Conservation (phyloP, 1,284 basidiomycete genomes). For the Porogramme epimiltina region DNA sequence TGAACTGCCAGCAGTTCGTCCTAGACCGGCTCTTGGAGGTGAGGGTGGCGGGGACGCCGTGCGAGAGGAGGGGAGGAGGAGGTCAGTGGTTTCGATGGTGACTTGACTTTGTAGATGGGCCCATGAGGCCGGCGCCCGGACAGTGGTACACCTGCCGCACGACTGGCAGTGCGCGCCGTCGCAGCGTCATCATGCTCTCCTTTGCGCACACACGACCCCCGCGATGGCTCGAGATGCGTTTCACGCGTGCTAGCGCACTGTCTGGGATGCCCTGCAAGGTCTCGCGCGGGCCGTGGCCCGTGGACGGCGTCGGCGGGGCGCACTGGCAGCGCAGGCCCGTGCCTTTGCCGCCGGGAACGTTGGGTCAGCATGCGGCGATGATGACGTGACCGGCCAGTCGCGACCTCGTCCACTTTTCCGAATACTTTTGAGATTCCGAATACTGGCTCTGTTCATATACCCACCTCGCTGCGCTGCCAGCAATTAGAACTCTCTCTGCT, state of each 20-base stretch:
- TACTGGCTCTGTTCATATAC: conserved; percentile 1
- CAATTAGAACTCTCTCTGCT: background rate
- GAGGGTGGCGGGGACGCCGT: conserved; percentile 2
- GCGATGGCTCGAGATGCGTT: no score
- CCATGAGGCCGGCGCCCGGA: no score
- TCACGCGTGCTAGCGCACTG: no score
- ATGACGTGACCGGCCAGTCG: conserved; percentile 16
- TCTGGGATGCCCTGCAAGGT: no score
- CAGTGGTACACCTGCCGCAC: no score
- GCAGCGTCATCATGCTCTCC: background rate
- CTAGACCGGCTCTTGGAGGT: conserved; percentile 13
- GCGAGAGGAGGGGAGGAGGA: conserved; percentile 1
- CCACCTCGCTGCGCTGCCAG: conserved; percentile 4
- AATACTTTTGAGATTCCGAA: conserved; percentile 12
- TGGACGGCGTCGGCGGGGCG: background rate
- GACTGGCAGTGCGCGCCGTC: no score
- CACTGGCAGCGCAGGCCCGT: no score
- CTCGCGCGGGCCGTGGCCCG: no score
- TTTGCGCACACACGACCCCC: no score
- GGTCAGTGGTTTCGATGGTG: conserved; percentile 19
- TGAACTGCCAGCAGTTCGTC: conserved; percentile 27
- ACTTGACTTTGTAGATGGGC: background rate
- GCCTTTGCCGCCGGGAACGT: no score
- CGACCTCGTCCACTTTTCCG: conserved; percentile 13
- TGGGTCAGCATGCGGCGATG: conserved; percentile 4